phyloP scores from a whole-genome alignment of 495 filamentous ascomycete genomes.

The Hyaloscypha bicolor region DNA sequence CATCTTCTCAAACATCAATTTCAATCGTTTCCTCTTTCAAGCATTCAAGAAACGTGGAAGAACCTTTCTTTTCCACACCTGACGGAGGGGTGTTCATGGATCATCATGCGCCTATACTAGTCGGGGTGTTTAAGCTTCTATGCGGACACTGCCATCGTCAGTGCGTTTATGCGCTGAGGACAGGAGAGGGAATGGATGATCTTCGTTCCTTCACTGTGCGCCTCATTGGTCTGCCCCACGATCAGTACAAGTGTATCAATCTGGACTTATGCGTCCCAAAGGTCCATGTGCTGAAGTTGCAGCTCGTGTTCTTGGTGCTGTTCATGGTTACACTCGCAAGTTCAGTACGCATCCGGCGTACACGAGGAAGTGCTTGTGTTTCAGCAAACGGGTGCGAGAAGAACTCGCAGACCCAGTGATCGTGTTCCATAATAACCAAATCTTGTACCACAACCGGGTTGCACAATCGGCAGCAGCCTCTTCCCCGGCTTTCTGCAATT shows the following conservation, averaged over 20 bases:
- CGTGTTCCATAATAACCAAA: not conserved
- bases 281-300: not conserved
- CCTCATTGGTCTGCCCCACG: constrained; percentile 11
- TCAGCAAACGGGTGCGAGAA: not conserved
- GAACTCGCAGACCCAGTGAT: not conserved
- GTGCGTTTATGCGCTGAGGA: constrained; percentile 13
- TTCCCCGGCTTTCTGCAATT: not conserved
- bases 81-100: not conserved
- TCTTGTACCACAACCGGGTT: not conserved
- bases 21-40: not conserved
- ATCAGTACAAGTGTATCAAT: constrained; percentile 6
- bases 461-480: not conserved
- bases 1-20: constrained; percentile 7
- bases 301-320: not conserved
- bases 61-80: constrained; percentile 18
- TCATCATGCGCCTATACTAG: constrained; percentile 10
- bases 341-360: not conserved
- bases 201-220: constrained; percentile 12
- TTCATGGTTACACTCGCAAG: not conserved
- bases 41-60: constrained; percentile 5
- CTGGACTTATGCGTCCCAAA: constrained; percentile 5
- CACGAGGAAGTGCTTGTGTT: not conserved
- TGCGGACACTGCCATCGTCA: constrained; percentile 1
- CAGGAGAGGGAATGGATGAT: constrained; percentile 19
- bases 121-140: constrained; percentile 15